A percentile compares a stretch with the other conserved stretches of the same genome.
These are phyloP conservation scores for Candida nemodendra DNA, from an alignment of 805 yeast species.

Conservation along the genomic window DNA sequence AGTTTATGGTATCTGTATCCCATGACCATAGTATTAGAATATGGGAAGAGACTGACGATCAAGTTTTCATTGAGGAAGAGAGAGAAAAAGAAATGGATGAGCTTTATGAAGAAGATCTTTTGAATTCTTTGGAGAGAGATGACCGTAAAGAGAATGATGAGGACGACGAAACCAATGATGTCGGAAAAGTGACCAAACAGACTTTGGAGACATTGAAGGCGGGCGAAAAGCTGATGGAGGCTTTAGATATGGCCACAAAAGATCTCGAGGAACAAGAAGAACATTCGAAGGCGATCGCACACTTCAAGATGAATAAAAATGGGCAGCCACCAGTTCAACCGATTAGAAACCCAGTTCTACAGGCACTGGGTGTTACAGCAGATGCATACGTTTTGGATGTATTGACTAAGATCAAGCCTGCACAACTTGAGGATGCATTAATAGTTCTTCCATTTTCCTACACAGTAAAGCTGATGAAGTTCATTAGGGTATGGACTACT, in stretches of 20 bases:
- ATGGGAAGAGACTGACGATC: slow-evolving; percentile 94
- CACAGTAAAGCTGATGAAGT: slow-evolving; percentile 65
- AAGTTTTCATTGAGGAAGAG: slow-evolving; percentile 96
- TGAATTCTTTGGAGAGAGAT: slow-evolving; percentile 66
- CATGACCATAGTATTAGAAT: slow-evolving; percentile 92
- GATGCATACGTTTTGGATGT: slow-evolving; percentile 77
- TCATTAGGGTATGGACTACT: slow-evolving; percentile 73
- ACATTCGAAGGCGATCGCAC: slow-evolving; percentile 42
- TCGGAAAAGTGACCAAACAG: slow-evolving; percentile 69
- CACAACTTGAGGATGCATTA: slow-evolving; percentile 91
- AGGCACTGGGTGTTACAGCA: slow-evolving; percentile 70
- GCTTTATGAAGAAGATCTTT: slow-evolving; percentile 75
- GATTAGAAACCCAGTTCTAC: slow-evolving; percentile 64
- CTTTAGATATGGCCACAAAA: slow-evolving; percentile 75
- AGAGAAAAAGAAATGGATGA: slow-evolving; percentile 95
- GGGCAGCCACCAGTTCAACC: slow-evolving; percentile 59
- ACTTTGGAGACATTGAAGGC: slow-evolving; percentile 91
- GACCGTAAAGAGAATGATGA: slow-evolving; percentile 33
- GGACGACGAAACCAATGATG: slow-evolving; percentile 51
- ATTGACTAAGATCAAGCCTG: slow-evolving; percentile 65
- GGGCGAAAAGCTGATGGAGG: slow-evolving; percentile 91
- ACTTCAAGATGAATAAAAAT: slow-evolving; percentile 40
- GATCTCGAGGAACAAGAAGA: slow-evolving; percentile 61
- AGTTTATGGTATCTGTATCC: slow-evolving; percentile 73
- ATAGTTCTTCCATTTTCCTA: slow-evolving; percentile 88